A percentile compares a stretch with the other conserved stretches of the same genome.
These are phyloP conservation scores for Cyberlindnera americana DNA, from an alignment of 805 yeast species.

Conservation along the genomic window DNA sequence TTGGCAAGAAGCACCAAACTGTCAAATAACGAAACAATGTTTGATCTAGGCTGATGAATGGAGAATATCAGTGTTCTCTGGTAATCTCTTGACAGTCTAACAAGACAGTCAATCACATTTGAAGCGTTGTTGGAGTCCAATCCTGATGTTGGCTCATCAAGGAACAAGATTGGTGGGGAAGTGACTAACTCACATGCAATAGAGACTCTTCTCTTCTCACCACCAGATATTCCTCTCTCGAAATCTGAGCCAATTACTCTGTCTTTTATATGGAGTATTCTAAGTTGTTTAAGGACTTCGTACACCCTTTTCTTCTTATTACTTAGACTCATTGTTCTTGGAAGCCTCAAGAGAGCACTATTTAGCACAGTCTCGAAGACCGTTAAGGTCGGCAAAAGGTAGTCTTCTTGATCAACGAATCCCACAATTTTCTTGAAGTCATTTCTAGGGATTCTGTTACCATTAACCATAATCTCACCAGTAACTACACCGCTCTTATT, in stretches of 20 bases:
- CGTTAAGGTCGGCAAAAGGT: constrained; percentile 84
- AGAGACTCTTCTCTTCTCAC: constrained; percentile 87
- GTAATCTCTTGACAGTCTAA: constrained; percentile 71
- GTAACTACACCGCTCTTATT: constrained; percentile 66
- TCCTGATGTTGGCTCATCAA: constrained; percentile 96
- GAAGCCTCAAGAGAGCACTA: constrained; percentile 85
- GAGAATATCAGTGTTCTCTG: constrained; percentile 89
- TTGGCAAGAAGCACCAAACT: constrained; percentile 74
- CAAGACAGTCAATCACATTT: constrained; percentile 84
- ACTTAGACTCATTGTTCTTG: constrained; percentile 67
- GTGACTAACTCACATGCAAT: constrained; percentile 93
- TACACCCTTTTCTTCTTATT: constrained; percentile 76
- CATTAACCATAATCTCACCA: constrained; percentile 78
- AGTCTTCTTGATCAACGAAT: constrained; percentile 95
- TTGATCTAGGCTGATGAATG: constrained; percentile 95
- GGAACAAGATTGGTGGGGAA: constrained; percentile 74
- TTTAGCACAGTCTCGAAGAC: constrained; percentile 94
- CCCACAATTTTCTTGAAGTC: constrained; percentile 72
- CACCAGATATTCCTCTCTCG: constrained; percentile 90
- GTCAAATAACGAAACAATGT: constrained; percentile 89
- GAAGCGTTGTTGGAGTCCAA: constrained; percentile 90
- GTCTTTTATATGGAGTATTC: constrained; percentile 81
- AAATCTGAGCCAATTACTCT: constrained; percentile 85
- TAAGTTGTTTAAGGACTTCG: constrained; percentile 80
- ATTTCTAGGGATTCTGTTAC: constrained; percentile 39